Conservation (phyloP, 1,139 yeast genomes). For the Yamadazyma jaroonii region DNA sequence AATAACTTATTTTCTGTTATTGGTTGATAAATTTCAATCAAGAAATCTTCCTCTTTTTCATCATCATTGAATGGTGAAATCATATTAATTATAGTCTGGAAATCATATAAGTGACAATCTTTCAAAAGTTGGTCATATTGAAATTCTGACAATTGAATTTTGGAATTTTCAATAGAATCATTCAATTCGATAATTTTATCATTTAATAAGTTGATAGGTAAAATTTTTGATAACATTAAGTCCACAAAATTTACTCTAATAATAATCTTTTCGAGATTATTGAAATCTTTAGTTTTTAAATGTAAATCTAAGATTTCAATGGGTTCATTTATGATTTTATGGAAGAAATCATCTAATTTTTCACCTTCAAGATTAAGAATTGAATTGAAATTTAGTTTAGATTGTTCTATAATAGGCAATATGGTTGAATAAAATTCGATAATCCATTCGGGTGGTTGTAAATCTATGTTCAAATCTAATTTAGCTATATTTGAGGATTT, state of each 20-base stretch:
- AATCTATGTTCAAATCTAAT: constrained; percentile 42
- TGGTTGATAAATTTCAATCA: constrained; percentile 58
- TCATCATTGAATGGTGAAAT: constrained; percentile 57
- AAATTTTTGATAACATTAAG: constrained; percentile 51
- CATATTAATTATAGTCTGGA: constrained; percentile 64
- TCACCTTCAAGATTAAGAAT: constrained; percentile 36
- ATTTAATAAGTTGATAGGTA: constrained; percentile 41
- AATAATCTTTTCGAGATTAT: constrained; percentile 36
- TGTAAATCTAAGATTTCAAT: constrained; percentile 41
- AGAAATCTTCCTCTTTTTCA: constrained; percentile 49
- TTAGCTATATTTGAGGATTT: constrained; percentile 39
- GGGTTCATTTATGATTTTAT: constrained; percentile 48
- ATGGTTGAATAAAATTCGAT: constrained; percentile 52
- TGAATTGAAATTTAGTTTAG: constrained; percentile 27
- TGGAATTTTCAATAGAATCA: constrained; percentile 28
- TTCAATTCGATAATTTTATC: constrained; percentile 41
- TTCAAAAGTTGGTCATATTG: constrained; percentile 45
- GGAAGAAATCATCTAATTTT: constrained; percentile 30
- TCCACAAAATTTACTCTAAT: constrained; percentile 60
- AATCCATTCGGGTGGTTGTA: constrained; percentile 76
- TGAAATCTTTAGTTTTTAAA: constrained; percentile 25
- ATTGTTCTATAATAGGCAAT: constrained; percentile 48
- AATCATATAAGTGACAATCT: constrained; percentile 52
- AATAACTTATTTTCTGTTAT: constrained; percentile 63
- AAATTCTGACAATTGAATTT: constrained; percentile 34